Base-by-base conservation (phyloP, 2,329 filamentous ascomycete genomes). In the Talaromyces albobiverticillius region DNA sequence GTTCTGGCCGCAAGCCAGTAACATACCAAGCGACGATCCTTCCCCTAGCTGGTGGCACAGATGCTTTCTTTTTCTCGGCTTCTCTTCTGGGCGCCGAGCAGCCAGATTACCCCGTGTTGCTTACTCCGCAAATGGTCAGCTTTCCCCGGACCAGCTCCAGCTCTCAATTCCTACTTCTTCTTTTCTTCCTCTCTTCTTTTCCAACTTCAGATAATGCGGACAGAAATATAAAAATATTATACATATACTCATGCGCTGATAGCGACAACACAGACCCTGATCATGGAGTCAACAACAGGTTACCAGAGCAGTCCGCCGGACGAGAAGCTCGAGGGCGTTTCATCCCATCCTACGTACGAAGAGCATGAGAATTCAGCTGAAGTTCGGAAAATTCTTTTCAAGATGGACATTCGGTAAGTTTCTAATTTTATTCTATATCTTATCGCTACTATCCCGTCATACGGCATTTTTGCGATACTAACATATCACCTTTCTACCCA, bases 341-440 rank as follows among this genome's bases (percentile, higher is more conserved):
- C 46, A 11, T 53, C 61, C 5, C 62, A 62, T 42, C 55, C 64
- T 32, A 61, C 59, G 43, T 23, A 47, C 22, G 16, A 22, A 4
- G 46, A 57, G 48, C 47, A 52, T 10, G 59, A 79, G 57, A 75
- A 73, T 16, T 70, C 50, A 4, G 13, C 54, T 4, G 43, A 38
- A 18, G 38, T 53, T 14, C 40, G 73, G 26, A 72, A 64, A 45
- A 64, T 83, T 23, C 65, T 84, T 16, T 75, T 75, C 62, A 83
- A 83, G 66, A 72, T 82, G 57, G 81, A 83, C 66, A 71, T 76
- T 20, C 75, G 79, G 80, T 78, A 25, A 11, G 50, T 48, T 54
- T 34, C 14, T 18, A n/a, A n/a, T n/a, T n/a, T n/a, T n/a, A n/a
- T n/a, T n/a, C n/a, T n/a, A n/a, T n/a, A n/a, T n/a, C n/a, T n/a